These are phyloP conservation scores for Pterothamnion heteromorphum DNA, from an alignment of 31 red algal genomes.

Conservation along the genomic window DNA sequence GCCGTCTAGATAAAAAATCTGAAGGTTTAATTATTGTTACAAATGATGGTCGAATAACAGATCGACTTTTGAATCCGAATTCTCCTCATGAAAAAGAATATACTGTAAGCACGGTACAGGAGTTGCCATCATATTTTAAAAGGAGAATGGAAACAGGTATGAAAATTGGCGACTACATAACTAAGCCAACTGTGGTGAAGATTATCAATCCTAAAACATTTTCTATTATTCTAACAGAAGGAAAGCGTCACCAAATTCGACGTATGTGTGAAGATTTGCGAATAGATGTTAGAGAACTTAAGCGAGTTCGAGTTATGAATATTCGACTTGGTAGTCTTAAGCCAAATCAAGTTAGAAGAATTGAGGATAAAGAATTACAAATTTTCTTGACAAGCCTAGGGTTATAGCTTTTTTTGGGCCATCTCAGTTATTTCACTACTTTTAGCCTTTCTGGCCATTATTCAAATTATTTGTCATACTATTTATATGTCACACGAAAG, in stretches of 20 bases:
- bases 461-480: too few species aligned
- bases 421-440: too few species aligned
- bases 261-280: neutral
- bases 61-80: neutral
- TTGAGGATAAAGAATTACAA: too few species aligned
- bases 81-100: conserved; percentile 35
- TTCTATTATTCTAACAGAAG: conserved; percentile 17
- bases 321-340: conserved; percentile 21
- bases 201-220: neutral
- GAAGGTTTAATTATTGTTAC: conserved; percentile 31
- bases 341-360: neutral
- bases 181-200: neutral
- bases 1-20: conserved; percentile 16
- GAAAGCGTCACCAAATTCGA: conserved; percentile 18
- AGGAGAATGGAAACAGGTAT: conserved; percentile 16
- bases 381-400: too few species aligned
- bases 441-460: too few species aligned
- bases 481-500: too few species aligned
- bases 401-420: too few species aligned
- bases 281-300: neutral
- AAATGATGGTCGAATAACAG: conserved; percentile 9
- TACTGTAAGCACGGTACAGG: neutral
- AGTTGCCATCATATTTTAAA: neutral
- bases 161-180: neutral
- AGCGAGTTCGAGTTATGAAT: conserved; percentile 12